Base-by-base conservation (phyloP, 2,329 filamentous ascomycete species). In the Fusarium nematophilum region DNA sequence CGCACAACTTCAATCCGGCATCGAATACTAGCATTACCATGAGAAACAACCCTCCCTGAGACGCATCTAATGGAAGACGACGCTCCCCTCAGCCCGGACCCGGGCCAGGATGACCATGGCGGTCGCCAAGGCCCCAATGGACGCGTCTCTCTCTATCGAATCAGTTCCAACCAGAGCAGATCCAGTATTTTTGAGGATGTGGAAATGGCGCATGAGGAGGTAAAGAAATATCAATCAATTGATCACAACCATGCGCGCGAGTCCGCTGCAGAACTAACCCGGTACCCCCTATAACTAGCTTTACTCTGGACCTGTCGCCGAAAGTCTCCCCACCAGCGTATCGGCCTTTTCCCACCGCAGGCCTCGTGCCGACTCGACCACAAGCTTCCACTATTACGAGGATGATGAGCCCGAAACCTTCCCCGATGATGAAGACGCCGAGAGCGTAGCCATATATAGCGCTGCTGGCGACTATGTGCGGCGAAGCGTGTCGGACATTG, bases 171-270 rank as follows among this genome's bases (percentile, higher is more conserved):
- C 69, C 81, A 87, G 68, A 92, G 90, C 77, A 87, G 83, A 75
- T 82, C 88, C 29, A 96, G 92, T 76, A 89, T 97, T 66, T 89
- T 97, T 67, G 92, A 92, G 65, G 92, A 97, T 75, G 93, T 98
- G n/a, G 94, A 97, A 74, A 98, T 99, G 95, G 94, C 95, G 15
- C 92, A 96, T 45, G 92, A 97, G 73, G 94, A 98, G 85, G 91
- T 95, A 69, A 38, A 13, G 5, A 45, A 18, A 27, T 33, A 57
- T 44, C 37, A 25, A 29, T 34, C n/a, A 57, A 33, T 18, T 27
- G 3, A 2, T 18, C 7, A 11, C 13, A 21, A 21, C 9, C 17
- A 21, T 11, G 10, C n/a, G 10, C 10, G 17, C 17, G 6, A 34
- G 10, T 26, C n/a, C 17, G 4, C 23, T 5, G 14, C n/a, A 25